Percentiles rank a stretch among this genome's conserved stretches.
Conservation (phyloP, 176 grass and related monocot species). For the Pharus latifolius region DNA sequence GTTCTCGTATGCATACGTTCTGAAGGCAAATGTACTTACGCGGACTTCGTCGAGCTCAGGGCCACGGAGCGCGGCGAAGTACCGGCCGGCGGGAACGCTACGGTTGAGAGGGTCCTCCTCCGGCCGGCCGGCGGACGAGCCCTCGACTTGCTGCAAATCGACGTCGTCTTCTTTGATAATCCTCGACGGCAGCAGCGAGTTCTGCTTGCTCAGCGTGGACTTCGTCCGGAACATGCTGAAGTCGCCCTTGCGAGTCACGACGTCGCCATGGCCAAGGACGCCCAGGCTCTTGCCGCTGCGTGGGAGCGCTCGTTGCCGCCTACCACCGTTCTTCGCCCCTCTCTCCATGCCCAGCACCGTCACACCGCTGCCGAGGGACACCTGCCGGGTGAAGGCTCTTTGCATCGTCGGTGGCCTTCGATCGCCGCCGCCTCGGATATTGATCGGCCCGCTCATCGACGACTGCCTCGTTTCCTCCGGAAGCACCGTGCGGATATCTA, state of each 20-base stretch:
- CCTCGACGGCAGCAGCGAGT: conserved; percentile 47
- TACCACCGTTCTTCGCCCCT: conserved; percentile 12
- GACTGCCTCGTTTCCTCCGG: conserved; percentile 28
- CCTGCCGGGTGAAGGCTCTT: conserved; percentile 56
- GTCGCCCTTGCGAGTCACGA: conserved; percentile 40
- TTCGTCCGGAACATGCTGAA: conserved; percentile 97
- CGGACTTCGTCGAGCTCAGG: conserved; percentile 97
- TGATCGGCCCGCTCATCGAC: conserved; percentile 39
- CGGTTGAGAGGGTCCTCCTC: conserved; percentile 60
- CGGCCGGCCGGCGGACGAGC: background rate
- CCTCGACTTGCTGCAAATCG: conserved; percentile 39
- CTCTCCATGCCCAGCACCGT: conserved; percentile 64
- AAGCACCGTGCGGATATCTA: conserved; percentile 27
- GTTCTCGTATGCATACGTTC: background rate
- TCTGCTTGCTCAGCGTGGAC: conserved; percentile 81
- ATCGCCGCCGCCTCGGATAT: conserved; percentile 37
- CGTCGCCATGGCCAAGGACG: background rate
- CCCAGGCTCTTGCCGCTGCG: conserved; percentile 83
- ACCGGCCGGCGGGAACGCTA: conserved; percentile 83
- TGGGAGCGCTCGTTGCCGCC: conserved; percentile 30
- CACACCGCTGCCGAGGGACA: conserved; percentile 75
- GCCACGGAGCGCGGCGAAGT: conserved; percentile 91
- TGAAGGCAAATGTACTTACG: conserved; percentile 21
- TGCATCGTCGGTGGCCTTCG: conserved; percentile 28
- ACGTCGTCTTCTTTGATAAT: conserved; percentile 44